Conservation (phyloP, 1,139 yeast genomes). For the Pichia inconspicua region DNA sequence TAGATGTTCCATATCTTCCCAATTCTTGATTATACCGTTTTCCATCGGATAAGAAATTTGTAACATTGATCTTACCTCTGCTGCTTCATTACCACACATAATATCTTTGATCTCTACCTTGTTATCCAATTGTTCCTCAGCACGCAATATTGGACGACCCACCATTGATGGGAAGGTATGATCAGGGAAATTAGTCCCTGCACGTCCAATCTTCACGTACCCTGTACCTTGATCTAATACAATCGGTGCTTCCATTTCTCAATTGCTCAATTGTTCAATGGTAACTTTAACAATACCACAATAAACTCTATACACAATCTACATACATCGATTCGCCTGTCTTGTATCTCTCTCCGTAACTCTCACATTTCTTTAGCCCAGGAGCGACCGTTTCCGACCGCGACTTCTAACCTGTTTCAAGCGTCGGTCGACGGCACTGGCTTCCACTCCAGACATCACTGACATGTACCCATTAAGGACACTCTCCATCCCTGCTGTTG, state of each 20-base stretch:
- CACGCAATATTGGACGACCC: slow-evolving; percentile 94
- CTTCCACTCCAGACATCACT: not conserved
- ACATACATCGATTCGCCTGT: not conserved
- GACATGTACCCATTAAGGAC: slow-evolving; percentile 59
- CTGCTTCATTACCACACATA: slow-evolving; percentile 97
- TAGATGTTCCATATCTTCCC: slow-evolving; percentile 98
- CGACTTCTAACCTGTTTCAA: slow-evolving; percentile 81
- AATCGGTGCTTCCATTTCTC: slow-evolving; percentile 22
- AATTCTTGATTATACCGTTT: slow-evolving; percentile 91
- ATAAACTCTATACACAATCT: not conserved
- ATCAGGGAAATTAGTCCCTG: slow-evolving; percentile 96
- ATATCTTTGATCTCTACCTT: slow-evolving; percentile 71
- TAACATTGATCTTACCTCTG: slow-evolving; percentile 78
- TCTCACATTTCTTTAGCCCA: slow-evolving; percentile 38
- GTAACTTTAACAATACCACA: not conserved
- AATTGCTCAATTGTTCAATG: not conserved
- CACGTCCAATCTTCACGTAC: slow-evolving; percentile 89
- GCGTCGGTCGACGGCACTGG: slow-evolving; percentile 49
- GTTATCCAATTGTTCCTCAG: slow-evolving; percentile 72
- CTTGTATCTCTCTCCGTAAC: too few species aligned
- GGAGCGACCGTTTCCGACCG: slow-evolving; percentile 92
- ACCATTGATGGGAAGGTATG: slow-evolving; percentile 97
- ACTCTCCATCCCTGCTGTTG: slow-evolving; percentile 61
- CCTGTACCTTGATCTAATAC: slow-evolving; percentile 99
- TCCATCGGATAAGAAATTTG: slow-evolving; percentile 98